Conservation (phyloP, 345 rosid species). For the Streptanthus diversifolius region DNA sequence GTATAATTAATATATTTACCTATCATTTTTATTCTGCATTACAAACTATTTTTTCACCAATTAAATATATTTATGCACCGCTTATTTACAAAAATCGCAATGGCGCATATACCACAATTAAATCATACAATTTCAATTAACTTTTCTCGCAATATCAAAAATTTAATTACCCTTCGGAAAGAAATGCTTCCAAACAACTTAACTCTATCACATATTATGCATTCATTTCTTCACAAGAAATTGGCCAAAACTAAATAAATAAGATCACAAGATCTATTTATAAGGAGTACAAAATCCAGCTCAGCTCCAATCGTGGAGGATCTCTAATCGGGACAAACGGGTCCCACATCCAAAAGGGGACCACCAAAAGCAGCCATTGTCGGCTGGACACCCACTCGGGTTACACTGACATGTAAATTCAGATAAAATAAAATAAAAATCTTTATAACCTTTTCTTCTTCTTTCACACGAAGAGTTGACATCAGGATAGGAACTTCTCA, state of each 20-base stretch:
- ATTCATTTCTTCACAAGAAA: conserved; percentile 13
- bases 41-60: no score
- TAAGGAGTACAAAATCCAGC: conserved; percentile 30
- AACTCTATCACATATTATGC: conserved; percentile 9
- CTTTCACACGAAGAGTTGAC: conserved; percentile 51
- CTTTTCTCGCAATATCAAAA: no score
- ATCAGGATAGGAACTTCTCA: conserved; percentile 34
- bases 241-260: conserved; percentile 10
- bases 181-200: conserved; percentile 24
- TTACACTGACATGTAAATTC: conserved; percentile 38
- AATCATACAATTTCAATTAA: no score
- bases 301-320: conserved; percentile 35
- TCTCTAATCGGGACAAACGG: conserved; percentile 28
- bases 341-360: conserved; percentile 31
- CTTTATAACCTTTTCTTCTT: conserved; percentile 26
- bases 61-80: no score
- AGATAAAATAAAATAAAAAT: not conserved
- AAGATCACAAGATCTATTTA: conserved; percentile 1
- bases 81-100: no score
- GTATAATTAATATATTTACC: no score
- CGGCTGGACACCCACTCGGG: conserved; percentile 76
- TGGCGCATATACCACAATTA: no score
- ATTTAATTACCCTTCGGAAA: no score
- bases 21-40: no score
- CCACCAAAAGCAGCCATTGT: conserved; percentile 45